phyloP scores from a whole-genome alignment of 2,329 filamentous ascomycete species.

The Cytospora piceae region DNA sequence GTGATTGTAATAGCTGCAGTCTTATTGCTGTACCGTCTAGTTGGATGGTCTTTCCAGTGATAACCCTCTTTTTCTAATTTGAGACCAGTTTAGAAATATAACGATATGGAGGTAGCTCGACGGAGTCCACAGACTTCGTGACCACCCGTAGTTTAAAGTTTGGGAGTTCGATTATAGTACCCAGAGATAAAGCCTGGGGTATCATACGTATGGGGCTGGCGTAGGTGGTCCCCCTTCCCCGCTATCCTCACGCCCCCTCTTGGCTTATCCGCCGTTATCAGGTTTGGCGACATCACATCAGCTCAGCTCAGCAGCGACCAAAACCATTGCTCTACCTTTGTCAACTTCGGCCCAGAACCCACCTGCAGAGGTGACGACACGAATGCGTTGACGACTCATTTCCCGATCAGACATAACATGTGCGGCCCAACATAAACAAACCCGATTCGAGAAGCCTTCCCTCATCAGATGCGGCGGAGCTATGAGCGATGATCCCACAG shows the following conservation, averaged over 20 bases:
- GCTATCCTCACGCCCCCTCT: neutral
- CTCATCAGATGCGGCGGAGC: conserved; percentile 46
- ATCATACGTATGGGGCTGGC: too few species aligned
- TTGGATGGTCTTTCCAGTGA: too few species aligned
- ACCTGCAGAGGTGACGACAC: conserved; percentile 7
- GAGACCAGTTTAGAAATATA: too few species aligned
- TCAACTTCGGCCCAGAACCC: neutral
- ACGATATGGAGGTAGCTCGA: too few species aligned
- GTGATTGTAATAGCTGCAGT: too few species aligned
- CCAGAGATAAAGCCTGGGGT: too few species aligned
- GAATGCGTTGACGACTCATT: conserved; percentile 2
- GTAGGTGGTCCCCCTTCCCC: neutral
- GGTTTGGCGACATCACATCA: neutral
- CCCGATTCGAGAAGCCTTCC: conserved; percentile 33
- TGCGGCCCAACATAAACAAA: conserved; percentile 21
- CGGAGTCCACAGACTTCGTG: too few species aligned
- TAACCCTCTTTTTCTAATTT: too few species aligned
- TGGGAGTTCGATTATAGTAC: neutral
- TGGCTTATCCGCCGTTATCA: neutral
- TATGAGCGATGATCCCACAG: conserved; percentile 50
- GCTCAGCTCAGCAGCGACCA: neutral
- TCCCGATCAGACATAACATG: conserved; percentile 23
- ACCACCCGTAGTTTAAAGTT: too few species aligned
- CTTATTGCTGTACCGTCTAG: too few species aligned
- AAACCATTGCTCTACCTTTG: neutral